Base-by-base conservation (phyloP, 305 asterid genomes). In the Fraxinus xanthoxyloides region DNA sequence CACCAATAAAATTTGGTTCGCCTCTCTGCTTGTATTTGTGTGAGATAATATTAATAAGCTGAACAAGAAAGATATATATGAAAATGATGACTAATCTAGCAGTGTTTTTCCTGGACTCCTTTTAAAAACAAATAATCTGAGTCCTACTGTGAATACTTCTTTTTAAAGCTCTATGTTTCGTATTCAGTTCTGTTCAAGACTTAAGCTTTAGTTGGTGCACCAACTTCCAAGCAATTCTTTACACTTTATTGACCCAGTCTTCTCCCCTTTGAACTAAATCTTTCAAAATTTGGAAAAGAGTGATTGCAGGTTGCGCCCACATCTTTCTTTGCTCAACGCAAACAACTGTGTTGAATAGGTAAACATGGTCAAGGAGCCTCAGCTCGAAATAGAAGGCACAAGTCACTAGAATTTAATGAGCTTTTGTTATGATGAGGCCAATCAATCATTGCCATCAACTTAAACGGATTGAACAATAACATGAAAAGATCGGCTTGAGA, bases 141-240 rank as follows among this genome's bases (percentile, higher is more conserved):
- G 32, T 19, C 72, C 13, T n/a, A 65, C 74, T 67, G 86, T 83
- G 79, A 85, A 76, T 80, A 82, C 83, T 38, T 63, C 79, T 69
- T 84, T 82, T 82, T 38, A 79, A 78, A 84, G 83, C 84, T 82
- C 69, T 21, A 73, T 70, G 63, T 72, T 85, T 80, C 77, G 78
- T 73, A 85, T 86, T 87, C 86, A 81, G 76, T 85, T 56, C 63
- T 81, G 78, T 78, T 85, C 76, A 84, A 77, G 81, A 77, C 76
- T 82, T 67, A 24, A 24, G 32, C 83, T 87, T 82, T 79, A 77
- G 74, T 75, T 81, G 78, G 82, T 84, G 89, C 90, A 90, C 86
- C 90, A 85, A 89, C 85, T 85, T 84, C 94, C 88, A 91, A 81
- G 91, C 87, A 85, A 72, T 84, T 75, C 83, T 67, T 48, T 13